Base-by-base conservation (phyloP, 306 rosid genomes). In the Ormosia semicastrata region DNA sequence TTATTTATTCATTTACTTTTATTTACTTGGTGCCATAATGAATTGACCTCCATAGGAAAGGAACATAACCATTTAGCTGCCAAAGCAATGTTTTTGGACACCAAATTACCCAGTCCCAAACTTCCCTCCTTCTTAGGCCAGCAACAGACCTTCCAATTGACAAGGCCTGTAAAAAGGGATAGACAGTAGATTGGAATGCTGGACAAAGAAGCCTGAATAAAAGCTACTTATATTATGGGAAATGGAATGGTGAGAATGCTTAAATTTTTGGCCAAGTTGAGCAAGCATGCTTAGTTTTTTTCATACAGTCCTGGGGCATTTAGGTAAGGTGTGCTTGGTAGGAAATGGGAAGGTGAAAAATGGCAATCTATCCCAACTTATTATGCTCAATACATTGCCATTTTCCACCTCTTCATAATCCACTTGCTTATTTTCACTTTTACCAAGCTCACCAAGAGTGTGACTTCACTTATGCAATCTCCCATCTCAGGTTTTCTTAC, bases 91-190 rank as follows among this genome's bases (percentile, higher is more conserved):
- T 43, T 50, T 68, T 32, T 58, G 69, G 49, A 68, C 37, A 43
- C 29, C 46, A 54, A 53, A 53, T 68, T 46, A 57, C 47, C 4
- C 68, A 14, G 30, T 68, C 59, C 44, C 60, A 32, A 68, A 32
- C 44, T 33, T 66, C 75, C 57, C 57, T 47, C 33, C 66, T 15
- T 33, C 66, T 15, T 33, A 33, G 8, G 66, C 74, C 5, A 37
- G 56, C 12, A 36, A 60, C 41, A 18, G 24, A 66, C 74, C 65
- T 37, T 14, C 67, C 44, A 66, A 8, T 34, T 63, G 63, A 30
- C 33, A 50, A 76, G 73, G 29, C 72, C 52, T 47, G 13, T 76
- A 76, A 49, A 59, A 63, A 18, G 66, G 63, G 73, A 34, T 50
- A 64, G 40, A 37, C 18, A 17, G n/a, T 53, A 78, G 24, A 53